phyloP scores from a whole-genome alignment of 257 asterid species.

The Solanum bukasovii region DNA sequence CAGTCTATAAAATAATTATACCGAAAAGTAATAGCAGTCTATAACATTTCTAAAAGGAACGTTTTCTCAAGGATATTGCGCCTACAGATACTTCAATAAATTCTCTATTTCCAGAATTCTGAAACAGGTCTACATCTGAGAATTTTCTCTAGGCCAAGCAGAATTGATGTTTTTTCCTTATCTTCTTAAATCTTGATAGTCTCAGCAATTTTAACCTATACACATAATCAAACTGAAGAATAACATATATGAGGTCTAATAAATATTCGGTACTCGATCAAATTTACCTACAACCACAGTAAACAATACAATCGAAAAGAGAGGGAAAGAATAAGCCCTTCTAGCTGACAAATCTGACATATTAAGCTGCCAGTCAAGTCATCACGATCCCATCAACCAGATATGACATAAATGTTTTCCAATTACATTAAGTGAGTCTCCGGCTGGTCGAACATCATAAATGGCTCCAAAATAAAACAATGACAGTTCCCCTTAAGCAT shows the following conservation, averaged over 20 bases:
- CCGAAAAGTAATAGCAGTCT: not conserved
- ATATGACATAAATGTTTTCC: not conserved
- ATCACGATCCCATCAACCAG: not conserved
- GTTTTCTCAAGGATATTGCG: not conserved
- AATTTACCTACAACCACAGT: not conserved
- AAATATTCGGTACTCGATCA: not conserved
- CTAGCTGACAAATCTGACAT: not conserved
- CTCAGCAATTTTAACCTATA: not conserved
- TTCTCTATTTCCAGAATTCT: not conserved
- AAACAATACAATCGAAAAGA: not conserved
- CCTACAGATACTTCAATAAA: not conserved
- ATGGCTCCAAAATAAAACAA: not conserved
- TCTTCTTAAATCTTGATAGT: not conserved
- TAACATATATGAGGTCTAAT: not conserved
- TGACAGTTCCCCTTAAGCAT: not conserved
- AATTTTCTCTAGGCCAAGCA: not conserved
- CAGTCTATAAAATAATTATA: no score
- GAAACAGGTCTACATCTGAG: not conserved
- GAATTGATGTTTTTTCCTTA: not conserved
- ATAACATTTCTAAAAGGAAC: not conserved
- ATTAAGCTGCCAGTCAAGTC: not conserved
- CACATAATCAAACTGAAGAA: not conserved
- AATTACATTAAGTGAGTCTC: not conserved
- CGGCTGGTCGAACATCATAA: not conserved
- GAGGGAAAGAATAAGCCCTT: not conserved